Evolutionary conservation across 768 basidiomycete genomes (phyloP).

Genomic region (Strobilomyces echinocephalus): DNA sequence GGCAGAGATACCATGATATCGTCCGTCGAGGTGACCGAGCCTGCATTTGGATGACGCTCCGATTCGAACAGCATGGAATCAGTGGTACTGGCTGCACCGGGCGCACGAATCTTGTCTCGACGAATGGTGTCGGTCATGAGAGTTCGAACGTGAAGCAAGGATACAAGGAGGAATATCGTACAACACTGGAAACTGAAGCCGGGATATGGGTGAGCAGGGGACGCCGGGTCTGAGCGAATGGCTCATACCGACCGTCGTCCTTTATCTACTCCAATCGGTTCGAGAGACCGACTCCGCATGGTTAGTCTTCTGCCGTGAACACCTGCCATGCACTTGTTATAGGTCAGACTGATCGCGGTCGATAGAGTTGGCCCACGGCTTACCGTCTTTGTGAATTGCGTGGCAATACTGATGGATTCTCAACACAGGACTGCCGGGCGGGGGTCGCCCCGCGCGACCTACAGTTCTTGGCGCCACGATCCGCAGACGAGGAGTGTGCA

Average conservation of each 20-base stretch:
- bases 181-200: neutral
- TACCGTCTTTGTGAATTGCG: constrained; percentile 13
- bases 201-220: neutral
- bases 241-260: neutral
- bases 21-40: neutral
- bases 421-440: neutral
- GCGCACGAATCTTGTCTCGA: neutral
- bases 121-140: neutral
- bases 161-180: constrained; percentile 2
- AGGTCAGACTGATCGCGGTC: constrained; percentile 6
- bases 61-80: neutral
- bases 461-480: constrained; percentile 19
- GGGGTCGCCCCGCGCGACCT: neutral
- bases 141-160: neutral
- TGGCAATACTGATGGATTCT: neutral
- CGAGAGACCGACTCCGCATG: neutral
- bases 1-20: constrained; percentile 1
- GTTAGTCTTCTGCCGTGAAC: constrained; percentile 2
- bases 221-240: neutral
- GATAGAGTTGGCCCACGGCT: neutral
- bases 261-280: constrained; percentile 8
- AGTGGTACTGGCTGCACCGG: neutral
- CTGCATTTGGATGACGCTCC: neutral
- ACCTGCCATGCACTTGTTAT: neutral
- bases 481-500: constrained; percentile 1